Base-by-base conservation (phyloP, 371 early-diverging fungal genomes). In the Mortierella sp. region DNA sequence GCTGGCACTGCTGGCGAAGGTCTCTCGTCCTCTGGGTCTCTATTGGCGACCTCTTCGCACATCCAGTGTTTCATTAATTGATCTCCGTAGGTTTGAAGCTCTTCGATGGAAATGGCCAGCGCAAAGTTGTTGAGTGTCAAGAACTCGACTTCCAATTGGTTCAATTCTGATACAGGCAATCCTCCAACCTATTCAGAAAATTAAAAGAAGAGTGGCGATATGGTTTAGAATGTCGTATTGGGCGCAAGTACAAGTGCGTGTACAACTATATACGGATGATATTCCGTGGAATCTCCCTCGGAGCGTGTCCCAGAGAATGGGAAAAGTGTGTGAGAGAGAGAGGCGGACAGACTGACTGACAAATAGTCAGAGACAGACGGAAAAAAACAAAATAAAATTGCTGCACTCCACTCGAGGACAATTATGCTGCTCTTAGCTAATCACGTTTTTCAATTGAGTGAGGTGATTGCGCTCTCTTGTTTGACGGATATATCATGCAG, bases 81-180 rank as follows among this genome's bases (percentile, higher is more conserved):
- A 68, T 93, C 87, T 10, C 93, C 94, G 49, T 95, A 94, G 59
- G 90, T 86, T 84, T 97, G 96, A 26, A 97, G 84, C 68, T 94
- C 92, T 20, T 92, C 92, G 22, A 90, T 86, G 35, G 89, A 84
- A 43, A 93, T 91, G 66, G 92, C 88, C 18, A 97, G 84, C 28
- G 91, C 87, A 89, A 96, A 97, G 70, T 95, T 89, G 67, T 90
- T 88, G 32, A 94, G 78, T 18, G 87, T 86, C 30, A 96, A 84
- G 70, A 96, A 95, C 73, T 96, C 94, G 16, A 96, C 80, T 80
- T 97, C 97, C 47, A 97, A 84, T 49, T 88, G 86, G 85, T 98
- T 98, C 51, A 98, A 86, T 84, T 98, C 98, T 22, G 88, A 84
- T 8, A 95, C 90, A 6, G 96, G 92, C 14, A 98, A 84, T 6